Conservation (phyloP, 1,139 yeast species). For the Pichia cactophila region DNA sequence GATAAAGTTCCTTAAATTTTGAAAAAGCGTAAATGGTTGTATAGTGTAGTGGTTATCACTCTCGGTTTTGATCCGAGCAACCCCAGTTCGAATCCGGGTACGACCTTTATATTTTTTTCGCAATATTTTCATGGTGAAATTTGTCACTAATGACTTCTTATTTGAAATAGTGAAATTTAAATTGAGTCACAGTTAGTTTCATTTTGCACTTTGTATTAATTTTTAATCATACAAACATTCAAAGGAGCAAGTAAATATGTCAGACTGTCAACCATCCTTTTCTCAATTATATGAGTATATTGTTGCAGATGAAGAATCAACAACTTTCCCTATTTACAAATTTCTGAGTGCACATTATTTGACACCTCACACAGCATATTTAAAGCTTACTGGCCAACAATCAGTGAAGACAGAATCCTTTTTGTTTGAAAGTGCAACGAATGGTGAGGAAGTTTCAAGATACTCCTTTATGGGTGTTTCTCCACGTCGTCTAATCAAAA, state of each 20-base stretch:
- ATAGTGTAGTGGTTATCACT: slow-evolving; percentile 64
- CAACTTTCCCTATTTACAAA: slow-evolving; percentile 55
- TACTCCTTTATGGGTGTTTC: slow-evolving; percentile 84
- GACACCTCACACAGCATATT: slow-evolving; percentile 85
- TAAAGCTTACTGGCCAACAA: slow-evolving; percentile 72
- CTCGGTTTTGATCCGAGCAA: slow-evolving; percentile 72
- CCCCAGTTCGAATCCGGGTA: slow-evolving; percentile 97
- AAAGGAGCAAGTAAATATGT: not conserved
- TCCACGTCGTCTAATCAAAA: slow-evolving; percentile 73
- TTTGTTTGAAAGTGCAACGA: slow-evolving; percentile 78
- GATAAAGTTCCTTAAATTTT: no score
- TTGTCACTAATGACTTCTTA: no score
- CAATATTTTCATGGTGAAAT: no score
- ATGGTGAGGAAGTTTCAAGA: slow-evolving; percentile 84
- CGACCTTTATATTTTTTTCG: slow-evolving; percentile 42
- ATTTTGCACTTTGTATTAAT: no score
- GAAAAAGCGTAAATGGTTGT: slow-evolving; percentile 29
- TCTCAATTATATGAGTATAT: slow-evolving; percentile 12
- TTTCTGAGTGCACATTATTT: slow-evolving; percentile 68
- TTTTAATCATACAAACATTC: no score
- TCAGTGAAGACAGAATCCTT: slow-evolving; percentile 61
- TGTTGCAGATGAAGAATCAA: slow-evolving; percentile 10
- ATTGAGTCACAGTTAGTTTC: not conserved
- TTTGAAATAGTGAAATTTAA: not conserved
- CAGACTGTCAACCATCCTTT: slow-evolving; percentile 13